These are phyloP conservation scores for Coelastrella sp. DNA, from an alignment of 139 green algal genomes.

Conservation along the genomic window DNA sequence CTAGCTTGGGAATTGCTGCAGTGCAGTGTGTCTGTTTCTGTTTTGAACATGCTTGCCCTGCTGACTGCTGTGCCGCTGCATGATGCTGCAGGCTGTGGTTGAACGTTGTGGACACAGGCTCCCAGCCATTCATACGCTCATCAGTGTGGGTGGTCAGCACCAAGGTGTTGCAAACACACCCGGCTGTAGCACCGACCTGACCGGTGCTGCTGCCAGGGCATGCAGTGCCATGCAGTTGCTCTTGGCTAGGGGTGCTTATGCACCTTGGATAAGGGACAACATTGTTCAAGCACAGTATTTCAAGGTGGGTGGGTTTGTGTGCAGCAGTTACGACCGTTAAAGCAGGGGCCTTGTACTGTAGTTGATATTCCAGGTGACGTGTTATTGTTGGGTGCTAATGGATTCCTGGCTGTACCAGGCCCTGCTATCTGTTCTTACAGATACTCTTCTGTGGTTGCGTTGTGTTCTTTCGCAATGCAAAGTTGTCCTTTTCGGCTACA, in stretches of 20 bases:
- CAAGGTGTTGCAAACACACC: slow-evolving; percentile 85
- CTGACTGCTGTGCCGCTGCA: not conserved
- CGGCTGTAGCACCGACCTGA: slow-evolving; percentile 61
- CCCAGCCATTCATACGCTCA: slow-evolving; percentile 73
- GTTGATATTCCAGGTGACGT: too few species aligned
- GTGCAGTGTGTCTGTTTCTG: too few species aligned
- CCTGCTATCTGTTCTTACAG: too few species aligned
- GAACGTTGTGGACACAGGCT: slow-evolving; percentile 84
- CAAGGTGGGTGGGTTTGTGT: slow-evolving; percentile 17
- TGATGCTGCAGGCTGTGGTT: slow-evolving; percentile 72
- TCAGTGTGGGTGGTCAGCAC: slow-evolving; percentile 91
- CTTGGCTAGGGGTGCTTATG: slow-evolving; percentile 79
- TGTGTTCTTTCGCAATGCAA: too few species aligned
- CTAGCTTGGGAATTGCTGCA: too few species aligned
- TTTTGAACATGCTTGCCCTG: too few species aligned
- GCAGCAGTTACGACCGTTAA: not conserved
- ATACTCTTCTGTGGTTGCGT: too few species aligned
- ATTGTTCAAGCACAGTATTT: slow-evolving; percentile 89
- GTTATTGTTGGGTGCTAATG: too few species aligned
- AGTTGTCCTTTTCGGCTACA: too few species aligned
- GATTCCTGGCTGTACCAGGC: too few species aligned
- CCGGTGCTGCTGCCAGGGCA: slow-evolving; percentile 22
- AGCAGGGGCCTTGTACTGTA: too few species aligned
- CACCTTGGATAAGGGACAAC: slow-evolving; percentile 72
- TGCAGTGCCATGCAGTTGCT: slow-evolving; percentile 53